Evolutionary conservation across 192 early-diverging fungal genomes (phyloP), one percentile per base, ranked within the genome.

Genomic region (Coemansia sp.): DNA sequence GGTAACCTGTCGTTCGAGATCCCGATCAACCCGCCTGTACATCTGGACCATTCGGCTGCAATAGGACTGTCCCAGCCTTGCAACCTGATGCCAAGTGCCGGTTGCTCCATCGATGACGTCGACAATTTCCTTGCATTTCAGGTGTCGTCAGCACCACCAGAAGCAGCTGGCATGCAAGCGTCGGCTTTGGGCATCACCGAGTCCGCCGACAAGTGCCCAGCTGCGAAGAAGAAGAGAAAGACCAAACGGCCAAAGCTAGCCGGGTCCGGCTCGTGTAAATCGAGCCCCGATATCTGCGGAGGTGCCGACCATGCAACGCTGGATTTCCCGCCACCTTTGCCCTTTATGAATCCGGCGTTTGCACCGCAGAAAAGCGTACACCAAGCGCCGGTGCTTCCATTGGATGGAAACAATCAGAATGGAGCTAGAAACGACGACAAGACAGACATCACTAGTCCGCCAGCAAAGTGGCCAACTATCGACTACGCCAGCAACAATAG

Each of bases 1-100:
- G 79, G 68, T 26, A 82, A 66, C 15, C 60, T 82, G 67, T 69
- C 78, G n/a, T 51, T 82, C 43, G 79, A 76, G 43, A 63, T 76
- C 30, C 74, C 79, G 7, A 76, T 76, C 21, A 73, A 82, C 35
- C 69, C 71, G 45, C 77, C 77, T 5, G 49, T 68, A 33, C 69
- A 77, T 49, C 53, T 57, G 45, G 18, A 66, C 23, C 51, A 53
- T 26, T 26, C 51, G 10, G 20, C 51, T 4, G 23, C 15, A 10
- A 53, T 53, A 3, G 51, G 24, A 12, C 26, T 53, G 24, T 26
- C 51, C 23, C 51, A 53, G 51, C 51, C n/a, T 60, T 67, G 59
- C 23, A 26, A 26, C 9, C 21, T 26, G 2, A 26, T 53, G 51
- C 10, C 44, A 46, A 18, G 15, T 6, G 39, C 39, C 66, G 26